Evolutionary conservation across 208 protist species (phyloP).

Genomic region (Leishmania mexicana): DNA sequence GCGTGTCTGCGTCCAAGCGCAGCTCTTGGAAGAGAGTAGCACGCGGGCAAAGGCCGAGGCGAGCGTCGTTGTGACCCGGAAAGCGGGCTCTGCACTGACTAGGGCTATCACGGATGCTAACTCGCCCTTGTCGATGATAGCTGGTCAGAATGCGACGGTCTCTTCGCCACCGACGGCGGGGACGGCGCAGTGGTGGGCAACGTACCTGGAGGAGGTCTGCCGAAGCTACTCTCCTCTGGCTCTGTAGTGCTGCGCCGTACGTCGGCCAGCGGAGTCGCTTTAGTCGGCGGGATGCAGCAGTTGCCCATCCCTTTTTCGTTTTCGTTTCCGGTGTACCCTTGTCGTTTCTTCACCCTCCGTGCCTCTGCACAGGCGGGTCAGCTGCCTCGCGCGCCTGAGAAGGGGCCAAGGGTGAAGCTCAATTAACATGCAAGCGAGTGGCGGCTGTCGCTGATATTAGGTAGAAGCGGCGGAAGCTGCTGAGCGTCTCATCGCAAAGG

Average conservation of each 20-base stretch:
- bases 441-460: too few species aligned
- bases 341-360: too few species aligned
- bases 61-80: neutral
- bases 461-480: too few species aligned
- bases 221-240: constrained; percentile 16
- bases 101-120: neutral
- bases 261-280: neutral
- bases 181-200: constrained; percentile 30
- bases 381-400: neutral
- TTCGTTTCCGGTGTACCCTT: neutral
- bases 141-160: neutral
- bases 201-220: constrained; percentile 26
- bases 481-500: neutral
- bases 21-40: constrained; percentile 19
- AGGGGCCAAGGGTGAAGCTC: neutral
- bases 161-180: constrained; percentile 7
- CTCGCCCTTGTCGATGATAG: neutral
- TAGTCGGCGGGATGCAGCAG: neutral
- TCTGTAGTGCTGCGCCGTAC: neutral
- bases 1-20: constrained; percentile 29
- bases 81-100: neutral
- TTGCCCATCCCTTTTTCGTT: too few species aligned
- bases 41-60: neutral
- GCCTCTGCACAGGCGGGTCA: neutral
- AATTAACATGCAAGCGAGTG: neutral